A percentile compares a stretch with the other conserved stretches of the same genome.
Conservation (phyloP, 208 protist species). For the Trypanosoma vivax region DNA sequence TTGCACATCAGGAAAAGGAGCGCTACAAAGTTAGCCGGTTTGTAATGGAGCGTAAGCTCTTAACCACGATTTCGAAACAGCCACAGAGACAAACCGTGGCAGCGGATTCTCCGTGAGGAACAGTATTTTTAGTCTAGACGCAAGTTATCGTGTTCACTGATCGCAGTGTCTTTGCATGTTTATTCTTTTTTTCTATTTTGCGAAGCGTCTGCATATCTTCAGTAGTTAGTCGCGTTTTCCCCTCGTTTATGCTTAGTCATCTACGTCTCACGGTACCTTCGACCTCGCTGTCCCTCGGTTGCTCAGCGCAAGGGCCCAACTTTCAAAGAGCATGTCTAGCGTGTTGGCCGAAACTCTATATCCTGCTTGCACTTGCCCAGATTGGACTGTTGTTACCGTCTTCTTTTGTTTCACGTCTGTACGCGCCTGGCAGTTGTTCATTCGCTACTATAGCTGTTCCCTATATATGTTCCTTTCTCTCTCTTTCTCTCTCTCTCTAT, state of each 20-base stretch:
- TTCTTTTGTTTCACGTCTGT: too few relatives aligned
- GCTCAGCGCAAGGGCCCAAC: too few relatives aligned
- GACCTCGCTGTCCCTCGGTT: neutral
- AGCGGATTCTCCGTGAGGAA: neutral
- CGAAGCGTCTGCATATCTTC: neutral
- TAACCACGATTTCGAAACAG: constrained; percentile 24
- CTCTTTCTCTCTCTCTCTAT: neutral
- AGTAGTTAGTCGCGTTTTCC: neutral
- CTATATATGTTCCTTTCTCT: constrained; percentile 10
- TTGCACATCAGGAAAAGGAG: constrained; percentile 69
- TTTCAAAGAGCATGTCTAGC: too few relatives aligned
- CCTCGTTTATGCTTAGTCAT: too few relatives aligned
- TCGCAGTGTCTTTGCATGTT: neutral
- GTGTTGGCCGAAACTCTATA: too few relatives aligned
- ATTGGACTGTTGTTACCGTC: too few relatives aligned
- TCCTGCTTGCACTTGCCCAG: too few relatives aligned
- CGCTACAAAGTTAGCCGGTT: constrained; percentile 75
- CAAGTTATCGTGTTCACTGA: too few relatives aligned
- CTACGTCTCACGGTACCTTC: neutral
- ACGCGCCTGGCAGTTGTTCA: too few relatives aligned
- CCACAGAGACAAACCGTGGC: neutral
- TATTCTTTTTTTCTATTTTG: neutral
- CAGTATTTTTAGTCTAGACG: constrained; percentile 6
- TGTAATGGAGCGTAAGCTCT: constrained; percentile 60
- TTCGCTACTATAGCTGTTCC: neutral